These are phyloP conservation scores for Lentinula detonsa DNA, from an alignment of 768 basidiomycete species.

Conservation along the genomic window DNA sequence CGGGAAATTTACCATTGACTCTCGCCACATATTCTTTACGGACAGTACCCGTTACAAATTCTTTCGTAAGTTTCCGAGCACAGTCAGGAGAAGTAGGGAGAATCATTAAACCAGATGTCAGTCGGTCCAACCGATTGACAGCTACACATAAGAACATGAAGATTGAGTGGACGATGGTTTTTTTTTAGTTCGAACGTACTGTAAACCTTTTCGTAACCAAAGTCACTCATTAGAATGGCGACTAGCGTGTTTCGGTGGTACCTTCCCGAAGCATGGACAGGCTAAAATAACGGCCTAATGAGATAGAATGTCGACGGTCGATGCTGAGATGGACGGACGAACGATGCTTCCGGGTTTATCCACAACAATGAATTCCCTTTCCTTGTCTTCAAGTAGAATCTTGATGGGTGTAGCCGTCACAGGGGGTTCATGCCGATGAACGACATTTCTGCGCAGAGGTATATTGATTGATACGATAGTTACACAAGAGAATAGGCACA, in stretches of 20 bases:
- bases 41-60: constrained; percentile 79
- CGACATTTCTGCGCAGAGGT: constrained; percentile 61
- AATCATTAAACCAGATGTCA: constrained; percentile 96
- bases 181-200: constrained; percentile 45
- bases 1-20: constrained; percentile 79
- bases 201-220: constrained; percentile 75
- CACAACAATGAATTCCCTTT: constrained; percentile 83
- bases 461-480: neutral
- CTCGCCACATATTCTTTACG: constrained; percentile 92
- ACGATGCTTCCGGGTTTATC: constrained; percentile 98
- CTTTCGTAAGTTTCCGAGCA: constrained; percentile 65
- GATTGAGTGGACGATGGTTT: neutral
- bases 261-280: constrained; percentile 88
- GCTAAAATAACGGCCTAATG: constrained; percentile 35
- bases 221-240: constrained; percentile 80
- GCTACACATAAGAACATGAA: constrained; percentile 40
- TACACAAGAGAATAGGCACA: constrained; percentile 21
- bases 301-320: constrained; percentile 8
- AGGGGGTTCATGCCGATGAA: constrained; percentile 96
- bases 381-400: constrained; percentile 70
- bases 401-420: constrained; percentile 80
- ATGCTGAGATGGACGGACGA: constrained; percentile 28
- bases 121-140: constrained; percentile 87
- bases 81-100: constrained; percentile 68
- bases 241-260: constrained; percentile 86